These are phyloP conservation scores for Ascochyta lentis DNA, from an alignment of 2,329 filamentous ascomycete species.

Conservation along the genomic window DNA sequence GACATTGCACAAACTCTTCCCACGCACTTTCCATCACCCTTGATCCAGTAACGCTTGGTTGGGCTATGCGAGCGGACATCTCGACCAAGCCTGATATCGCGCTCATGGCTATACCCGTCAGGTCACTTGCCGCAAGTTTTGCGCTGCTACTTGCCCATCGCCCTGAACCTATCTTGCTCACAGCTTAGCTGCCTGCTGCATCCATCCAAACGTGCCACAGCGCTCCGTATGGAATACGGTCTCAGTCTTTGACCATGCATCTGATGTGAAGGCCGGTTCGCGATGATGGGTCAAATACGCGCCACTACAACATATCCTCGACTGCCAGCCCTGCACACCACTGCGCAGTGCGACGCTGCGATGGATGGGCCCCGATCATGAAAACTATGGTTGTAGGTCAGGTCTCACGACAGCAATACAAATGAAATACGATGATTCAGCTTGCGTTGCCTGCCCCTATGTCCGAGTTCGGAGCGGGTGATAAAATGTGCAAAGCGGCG, in stretches of 20 bases:
- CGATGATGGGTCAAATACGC: not conserved
- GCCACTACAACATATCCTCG: not conserved
- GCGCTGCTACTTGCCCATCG: not conserved
- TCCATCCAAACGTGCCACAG: not conserved
- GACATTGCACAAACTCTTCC: not conserved
- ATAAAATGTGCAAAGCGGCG: not conserved
- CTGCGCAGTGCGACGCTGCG: not conserved
- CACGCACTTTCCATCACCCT: not conserved
- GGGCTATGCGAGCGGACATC: not conserved
- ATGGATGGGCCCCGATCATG: not conserved
- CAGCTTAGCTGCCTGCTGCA: not conserved
- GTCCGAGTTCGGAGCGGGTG: not conserved
- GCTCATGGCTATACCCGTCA: not conserved
- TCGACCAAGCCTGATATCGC: not conserved
- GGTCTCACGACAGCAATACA: constrained; percentile 8
- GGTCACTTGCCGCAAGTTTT: not conserved
- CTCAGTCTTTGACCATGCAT: not conserved
- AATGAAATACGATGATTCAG: constrained; percentile 9
- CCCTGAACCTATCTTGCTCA: not conserved
- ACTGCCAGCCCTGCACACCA: not conserved
- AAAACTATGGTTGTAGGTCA: not conserved
- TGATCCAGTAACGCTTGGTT: not conserved
- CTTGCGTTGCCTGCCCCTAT: not conserved
- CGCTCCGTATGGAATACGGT: not conserved
- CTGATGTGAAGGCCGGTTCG: not conserved